These are phyloP conservation scores for Rhizopus stolonifer DNA, from an alignment of 371 early-diverging fungal genomes.

Conservation along the genomic window DNA sequence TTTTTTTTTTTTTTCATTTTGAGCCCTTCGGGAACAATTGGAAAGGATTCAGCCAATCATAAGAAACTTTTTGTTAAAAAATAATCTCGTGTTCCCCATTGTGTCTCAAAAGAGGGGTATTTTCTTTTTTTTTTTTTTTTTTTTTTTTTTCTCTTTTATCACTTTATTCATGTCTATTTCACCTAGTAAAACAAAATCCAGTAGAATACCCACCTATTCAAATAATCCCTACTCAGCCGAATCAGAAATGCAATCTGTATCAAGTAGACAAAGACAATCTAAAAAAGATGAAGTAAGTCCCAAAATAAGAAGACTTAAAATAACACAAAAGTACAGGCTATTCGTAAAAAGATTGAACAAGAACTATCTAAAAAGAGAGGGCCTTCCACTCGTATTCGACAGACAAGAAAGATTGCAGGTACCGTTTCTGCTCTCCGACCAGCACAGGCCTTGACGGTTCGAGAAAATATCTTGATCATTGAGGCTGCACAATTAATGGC, in stretches of 20 bases:
- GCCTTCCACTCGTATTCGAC: conserved; percentile 29
- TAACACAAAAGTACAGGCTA: conserved; percentile 22
- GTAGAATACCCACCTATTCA: conserved; percentile 3
- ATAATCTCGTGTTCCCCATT: no score
- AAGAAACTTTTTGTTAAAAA: no score
- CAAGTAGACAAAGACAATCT: conserved; percentile 22
- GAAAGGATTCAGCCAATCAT: no score
- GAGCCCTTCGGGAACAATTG: no score
- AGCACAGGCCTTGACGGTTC: conserved; percentile 85
- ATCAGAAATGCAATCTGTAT: conserved; percentile 7
- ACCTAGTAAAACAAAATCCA: conserved; percentile 3
- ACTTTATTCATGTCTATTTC: background rate
- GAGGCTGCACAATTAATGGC: conserved; percentile 97
- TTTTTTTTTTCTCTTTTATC: conserved; percentile 1
- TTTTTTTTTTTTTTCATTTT: no score
- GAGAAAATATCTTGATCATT: conserved; percentile 82
- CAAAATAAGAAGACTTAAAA: background rate
- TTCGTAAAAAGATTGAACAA: conserved; percentile 73
- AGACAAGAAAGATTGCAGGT: conserved; percentile 57
- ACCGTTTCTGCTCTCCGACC: conserved; percentile 91
- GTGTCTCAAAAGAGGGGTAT: background rate
- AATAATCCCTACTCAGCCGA: conserved; percentile 13
- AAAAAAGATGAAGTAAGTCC: conserved; percentile 25
- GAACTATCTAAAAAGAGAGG: conserved; percentile 68
- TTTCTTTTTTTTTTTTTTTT: conserved; percentile 2